Evolutionary conservation across 371 early-diverging fungal species (phyloP).

Genomic region (Rhizopus microsporus): DNA sequence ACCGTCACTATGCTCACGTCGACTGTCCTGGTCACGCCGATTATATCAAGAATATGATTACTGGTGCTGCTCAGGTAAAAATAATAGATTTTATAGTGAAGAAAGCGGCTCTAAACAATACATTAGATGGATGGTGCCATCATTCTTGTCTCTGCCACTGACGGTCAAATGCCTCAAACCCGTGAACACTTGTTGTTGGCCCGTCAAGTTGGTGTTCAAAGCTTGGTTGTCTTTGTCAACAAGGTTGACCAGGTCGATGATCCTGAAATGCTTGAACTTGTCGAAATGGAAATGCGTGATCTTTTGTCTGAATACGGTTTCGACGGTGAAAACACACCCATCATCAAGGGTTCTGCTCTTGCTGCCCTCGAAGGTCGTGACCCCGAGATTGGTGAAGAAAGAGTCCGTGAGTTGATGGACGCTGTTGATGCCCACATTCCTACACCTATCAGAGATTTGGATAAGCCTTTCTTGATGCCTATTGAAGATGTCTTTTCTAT

Average conservation of each 20-base stretch:
- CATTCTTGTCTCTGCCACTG: slow-evolving; percentile 97
- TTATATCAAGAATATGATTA: slow-evolving; percentile 99
- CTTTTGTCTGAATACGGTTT: slow-evolving; percentile 90
- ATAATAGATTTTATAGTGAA: slow-evolving; percentile 22
- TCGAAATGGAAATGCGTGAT: slow-evolving; percentile 99
- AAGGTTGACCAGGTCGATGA: slow-evolving; percentile 98
- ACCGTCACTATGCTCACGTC: slow-evolving; percentile 96
- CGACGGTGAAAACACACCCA: slow-evolving; percentile 92
- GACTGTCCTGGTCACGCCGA: slow-evolving; percentile 99
- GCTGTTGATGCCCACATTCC: slow-evolving; percentile 95
- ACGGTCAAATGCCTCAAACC: slow-evolving; percentile 95
- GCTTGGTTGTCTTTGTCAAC: slow-evolving; percentile 98
- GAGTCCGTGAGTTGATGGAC: slow-evolving; percentile 89
- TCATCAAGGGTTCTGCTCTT: slow-evolving; percentile 95
- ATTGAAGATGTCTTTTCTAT: slow-evolving; percentile 98
- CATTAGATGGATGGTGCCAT: slow-evolving; percentile 95
- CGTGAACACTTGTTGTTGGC: slow-evolving; percentile 97
- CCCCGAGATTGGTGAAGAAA: slow-evolving; percentile 89
- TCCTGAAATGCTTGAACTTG: slow-evolving; percentile 96
- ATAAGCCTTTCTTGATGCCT: slow-evolving; percentile 99
- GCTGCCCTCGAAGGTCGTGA: slow-evolving; percentile 93
- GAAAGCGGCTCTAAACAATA: slow-evolving; percentile 1
- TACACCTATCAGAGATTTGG: slow-evolving; percentile 91
- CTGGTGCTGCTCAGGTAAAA: slow-evolving; percentile 95
- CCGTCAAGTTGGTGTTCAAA: slow-evolving; percentile 95